A percentile compares a stretch with the other conserved stretches of the same genome.
Evolutionary conservation across 2,329 filamentous ascomycete species (phyloP).

Genomic region (Epichloe gansuensis): DNA sequence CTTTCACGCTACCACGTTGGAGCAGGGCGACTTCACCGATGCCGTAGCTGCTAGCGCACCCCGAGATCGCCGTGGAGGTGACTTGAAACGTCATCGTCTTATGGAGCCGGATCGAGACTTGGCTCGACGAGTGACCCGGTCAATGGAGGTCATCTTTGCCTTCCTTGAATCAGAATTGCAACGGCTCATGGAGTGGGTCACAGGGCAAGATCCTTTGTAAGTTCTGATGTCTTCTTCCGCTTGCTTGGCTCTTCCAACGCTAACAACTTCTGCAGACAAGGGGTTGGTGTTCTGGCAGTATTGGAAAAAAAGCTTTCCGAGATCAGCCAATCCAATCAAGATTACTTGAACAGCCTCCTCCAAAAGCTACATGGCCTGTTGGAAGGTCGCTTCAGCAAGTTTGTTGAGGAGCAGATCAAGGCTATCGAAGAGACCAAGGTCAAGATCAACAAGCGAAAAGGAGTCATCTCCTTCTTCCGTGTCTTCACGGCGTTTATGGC

Average conservation of each 20-base stretch:
- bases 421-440: slow-evolving; percentile 98
- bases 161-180: slow-evolving; percentile 72
- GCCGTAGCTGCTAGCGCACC: slow-evolving; percentile 54
- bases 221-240: slow-evolving; percentile 24
- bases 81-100: slow-evolving; percentile 59
- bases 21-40: slow-evolving; percentile 73
- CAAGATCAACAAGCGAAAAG: slow-evolving; percentile 96
- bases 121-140: slow-evolving; percentile 69
- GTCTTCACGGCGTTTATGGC: slow-evolving; percentile 81
- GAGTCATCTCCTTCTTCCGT: slow-evolving; percentile 88
- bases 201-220: slow-evolving; percentile 69
- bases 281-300: slow-evolving; percentile 70
- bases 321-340: slow-evolving; percentile 82
- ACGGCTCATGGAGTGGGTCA: slow-evolving; percentile 69
- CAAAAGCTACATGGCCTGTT: slow-evolving; percentile 68
- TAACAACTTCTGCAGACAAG: slow-evolving; percentile 47
- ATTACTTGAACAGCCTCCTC: slow-evolving; percentile 69
- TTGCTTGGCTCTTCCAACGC: neutral
- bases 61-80: slow-evolving; percentile 54
- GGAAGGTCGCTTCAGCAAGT: slow-evolving; percentile 66
- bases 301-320: slow-evolving; percentile 66
- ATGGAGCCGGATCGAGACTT: slow-evolving; percentile 83
- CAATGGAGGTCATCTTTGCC: slow-evolving; percentile 79
- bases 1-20: slow-evolving; percentile 83
- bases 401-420: slow-evolving; percentile 87